A percentile compares a stretch with the other conserved stretches of the same genome.
These are phyloP conservation scores for Tillandsia leiboldiana DNA, from an alignment of 176 grass and related monocot species.

Conservation along the genomic window DNA sequence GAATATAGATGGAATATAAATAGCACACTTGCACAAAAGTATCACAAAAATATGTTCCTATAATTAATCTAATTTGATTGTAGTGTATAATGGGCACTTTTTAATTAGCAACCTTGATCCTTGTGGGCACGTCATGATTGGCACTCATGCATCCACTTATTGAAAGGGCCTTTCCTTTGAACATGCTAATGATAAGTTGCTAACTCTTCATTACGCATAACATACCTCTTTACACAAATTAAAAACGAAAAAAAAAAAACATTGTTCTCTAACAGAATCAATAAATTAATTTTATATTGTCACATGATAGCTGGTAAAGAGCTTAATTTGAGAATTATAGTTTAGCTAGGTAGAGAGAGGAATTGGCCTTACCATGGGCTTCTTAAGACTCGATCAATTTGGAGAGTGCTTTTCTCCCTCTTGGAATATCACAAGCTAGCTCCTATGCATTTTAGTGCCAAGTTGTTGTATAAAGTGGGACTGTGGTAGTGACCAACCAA, in stretches of 20 bases:
- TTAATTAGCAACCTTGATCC: not conserved
- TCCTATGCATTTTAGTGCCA: not conserved
- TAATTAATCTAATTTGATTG: too few species aligned
- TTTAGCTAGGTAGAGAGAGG: not conserved
- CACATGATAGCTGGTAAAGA: not conserved
- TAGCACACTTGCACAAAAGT: too few species aligned
- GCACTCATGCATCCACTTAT: not conserved
- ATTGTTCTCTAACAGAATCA: not conserved
- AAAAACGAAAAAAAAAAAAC: not conserved
- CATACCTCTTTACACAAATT: not conserved
- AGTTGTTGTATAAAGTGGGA: not conserved
- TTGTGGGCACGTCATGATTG: not conserved
- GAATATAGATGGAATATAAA: too few species aligned
- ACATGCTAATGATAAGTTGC: not conserved
- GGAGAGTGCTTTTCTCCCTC: not conserved
- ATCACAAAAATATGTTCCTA: too few species aligned
- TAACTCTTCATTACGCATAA: too few species aligned
- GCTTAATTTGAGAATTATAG: not conserved
- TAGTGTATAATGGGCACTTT: not conserved
- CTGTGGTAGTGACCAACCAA: not conserved
- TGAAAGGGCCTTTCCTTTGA: not conserved
- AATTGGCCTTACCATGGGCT: not conserved
- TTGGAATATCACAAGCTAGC: not conserved
- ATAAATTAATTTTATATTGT: not conserved
- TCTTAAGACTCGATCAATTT: not conserved